Evolutionary conservation across 176 grass and related monocot species (phyloP).

Genomic region (Hordeum marinum): DNA sequence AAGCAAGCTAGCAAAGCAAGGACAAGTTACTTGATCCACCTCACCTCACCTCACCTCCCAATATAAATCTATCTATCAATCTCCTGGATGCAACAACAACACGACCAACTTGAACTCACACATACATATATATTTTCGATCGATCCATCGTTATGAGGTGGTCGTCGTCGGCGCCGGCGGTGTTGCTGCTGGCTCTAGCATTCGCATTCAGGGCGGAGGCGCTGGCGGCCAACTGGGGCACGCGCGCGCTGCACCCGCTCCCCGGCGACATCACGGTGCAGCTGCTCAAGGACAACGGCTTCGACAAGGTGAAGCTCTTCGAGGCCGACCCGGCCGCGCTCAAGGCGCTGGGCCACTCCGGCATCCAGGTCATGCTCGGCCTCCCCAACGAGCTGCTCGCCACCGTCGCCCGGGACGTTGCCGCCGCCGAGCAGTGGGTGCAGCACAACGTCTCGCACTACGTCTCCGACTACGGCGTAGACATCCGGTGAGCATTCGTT

Average conservation of each 20-base stretch:
- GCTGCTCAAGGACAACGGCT: constrained; percentile 57
- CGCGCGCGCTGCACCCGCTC: constrained; percentile 42
- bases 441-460: constrained; percentile 69
- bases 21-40: too few species aligned
- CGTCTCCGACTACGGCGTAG: constrained; percentile 66
- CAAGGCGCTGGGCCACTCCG: constrained; percentile 61
- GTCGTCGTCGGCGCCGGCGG: too few species aligned
- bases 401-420: constrained; percentile 37
- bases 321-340: constrained; percentile 62
- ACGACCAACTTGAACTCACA: too few species aligned
- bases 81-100: too few species aligned
- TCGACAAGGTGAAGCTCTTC: constrained; percentile 61
- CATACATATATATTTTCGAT: too few species aligned
- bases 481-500: constrained; percentile 24
- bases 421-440: constrained; percentile 85
- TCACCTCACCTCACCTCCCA: too few species aligned
- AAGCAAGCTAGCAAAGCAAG: too few species aligned
- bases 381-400: constrained; percentile 83
- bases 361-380: constrained; percentile 93
- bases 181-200: too few species aligned
- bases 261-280: constrained; percentile 63
- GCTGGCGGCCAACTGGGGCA: constrained; percentile 84
- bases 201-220: constrained; percentile 6
- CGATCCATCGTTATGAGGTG: too few species aligned
- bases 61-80: too few species aligned